Percentiles rank a stretch among this genome's conserved stretches.
Conservation (phyloP, 2,329 filamentous ascomycete species). For the Aspergillus fumigatus region DNA sequence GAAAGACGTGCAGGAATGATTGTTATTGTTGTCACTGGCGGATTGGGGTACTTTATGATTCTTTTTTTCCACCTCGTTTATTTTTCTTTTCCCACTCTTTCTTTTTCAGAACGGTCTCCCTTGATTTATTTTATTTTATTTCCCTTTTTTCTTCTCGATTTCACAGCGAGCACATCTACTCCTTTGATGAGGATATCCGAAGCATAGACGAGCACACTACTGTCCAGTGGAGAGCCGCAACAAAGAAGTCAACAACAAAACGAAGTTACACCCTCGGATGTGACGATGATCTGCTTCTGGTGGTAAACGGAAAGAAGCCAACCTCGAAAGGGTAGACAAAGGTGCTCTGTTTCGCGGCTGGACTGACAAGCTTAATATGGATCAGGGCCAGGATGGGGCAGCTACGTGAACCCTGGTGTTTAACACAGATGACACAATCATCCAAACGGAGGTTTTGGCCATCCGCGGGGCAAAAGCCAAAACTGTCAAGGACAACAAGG, state of each 20-base stretch:
- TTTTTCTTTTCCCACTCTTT: slow-evolving; percentile 3
- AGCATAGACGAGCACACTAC: neutral
- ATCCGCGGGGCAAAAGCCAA: neutral
- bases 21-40: slow-evolving; percentile 6
- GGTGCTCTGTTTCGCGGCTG: neutral
- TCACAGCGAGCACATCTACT: slow-evolving; percentile 7
- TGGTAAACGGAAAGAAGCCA: neutral
- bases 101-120: neutral
- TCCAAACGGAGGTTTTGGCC: slow-evolving; percentile 1
- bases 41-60: slow-evolving; percentile 14
- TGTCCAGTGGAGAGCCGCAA: slow-evolving; percentile 7
- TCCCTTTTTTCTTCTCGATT: neutral
- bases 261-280: neutral
- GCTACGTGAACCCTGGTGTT: neutral
- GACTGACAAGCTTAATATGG: slow-evolving; percentile 1
- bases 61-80: neutral
- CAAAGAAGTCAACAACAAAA: neutral
- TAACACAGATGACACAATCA: slow-evolving; percentile 3
- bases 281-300: neutral
- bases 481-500: neutral
- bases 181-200: slow-evolving; percentile 7
- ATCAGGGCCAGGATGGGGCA: neutral
- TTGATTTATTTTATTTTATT: slow-evolving; percentile 5
- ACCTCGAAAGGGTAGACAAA: neutral
- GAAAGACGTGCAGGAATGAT: slow-evolving; percentile 2